phyloP scores from a whole-genome alignment of 1,139 yeast species.

The Magnusiomyces fungicola region DNA sequence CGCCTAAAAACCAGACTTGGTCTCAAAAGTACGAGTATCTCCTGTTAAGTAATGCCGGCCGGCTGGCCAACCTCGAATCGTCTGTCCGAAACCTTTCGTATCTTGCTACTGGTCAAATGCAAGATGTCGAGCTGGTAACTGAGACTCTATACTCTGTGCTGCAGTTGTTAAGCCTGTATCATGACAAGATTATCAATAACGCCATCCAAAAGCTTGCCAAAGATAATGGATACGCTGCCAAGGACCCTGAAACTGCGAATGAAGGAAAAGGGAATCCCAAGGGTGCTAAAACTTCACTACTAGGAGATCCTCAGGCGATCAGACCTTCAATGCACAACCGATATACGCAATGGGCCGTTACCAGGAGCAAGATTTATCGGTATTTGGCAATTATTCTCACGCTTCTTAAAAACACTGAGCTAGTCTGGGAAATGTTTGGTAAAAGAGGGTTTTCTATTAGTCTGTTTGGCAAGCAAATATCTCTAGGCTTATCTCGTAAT shows the following conservation, averaged over 20 bases:
- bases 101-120: conserved; percentile 36
- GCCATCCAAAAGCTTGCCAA: conserved; percentile 26
- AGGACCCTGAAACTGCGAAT: background rate
- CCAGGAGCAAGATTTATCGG: conserved; percentile 25
- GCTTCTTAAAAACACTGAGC: conserved; percentile 33
- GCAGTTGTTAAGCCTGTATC: conserved; percentile 35
- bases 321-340: conserved; percentile 30
- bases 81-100: conserved; percentile 34
- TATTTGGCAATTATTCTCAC: conserved; percentile 29
- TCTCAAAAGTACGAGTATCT: conserved; percentile 26
- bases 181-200: conserved; percentile 32
- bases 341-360: conserved; percentile 28
- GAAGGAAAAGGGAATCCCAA: conserved; percentile 25
- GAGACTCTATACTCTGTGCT: conserved; percentile 31
- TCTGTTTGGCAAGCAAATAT: conserved; percentile 2
- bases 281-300: conserved; percentile 10
- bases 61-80: conserved; percentile 35
- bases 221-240: conserved; percentile 15
- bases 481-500: conserved; percentile 1
- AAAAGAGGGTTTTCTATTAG: conserved; percentile 3
- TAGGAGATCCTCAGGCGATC: conserved; percentile 13
- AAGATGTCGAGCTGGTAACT: conserved; percentile 35
- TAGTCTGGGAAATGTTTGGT: conserved; percentile 33
- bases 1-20: conserved; percentile 17
- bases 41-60: conserved; percentile 34